Percentiles rank a stretch among this genome's conserved stretches.
Conservation (phyloP, 345 rosid genomes). For the Sonneratia caseolaris region DNA sequence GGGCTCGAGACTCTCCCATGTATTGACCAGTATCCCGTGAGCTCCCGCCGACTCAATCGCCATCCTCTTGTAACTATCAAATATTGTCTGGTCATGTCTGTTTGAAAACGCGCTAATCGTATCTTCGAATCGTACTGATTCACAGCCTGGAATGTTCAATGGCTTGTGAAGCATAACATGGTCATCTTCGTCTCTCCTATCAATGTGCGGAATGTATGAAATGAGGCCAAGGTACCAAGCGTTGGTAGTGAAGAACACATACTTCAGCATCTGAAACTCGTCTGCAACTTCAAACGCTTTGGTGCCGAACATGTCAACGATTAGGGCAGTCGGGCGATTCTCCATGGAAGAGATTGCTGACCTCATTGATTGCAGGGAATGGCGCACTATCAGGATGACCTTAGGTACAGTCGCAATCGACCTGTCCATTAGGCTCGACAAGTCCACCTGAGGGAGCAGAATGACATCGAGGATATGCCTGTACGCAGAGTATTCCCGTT, state of each 20-base stretch:
- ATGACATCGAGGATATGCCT: slow-evolving; percentile 11
- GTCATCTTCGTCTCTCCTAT: slow-evolving; percentile 13
- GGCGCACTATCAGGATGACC: slow-evolving; percentile 12
- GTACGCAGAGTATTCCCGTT: not conserved
- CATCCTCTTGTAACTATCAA: slow-evolving; percentile 4
- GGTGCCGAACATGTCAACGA: slow-evolving; percentile 40
- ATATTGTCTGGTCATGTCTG: not conserved
- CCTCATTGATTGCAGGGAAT: slow-evolving; percentile 12
- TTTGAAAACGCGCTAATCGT: slow-evolving; percentile 1
- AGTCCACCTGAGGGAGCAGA: slow-evolving; percentile 14
- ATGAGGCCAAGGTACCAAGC: slow-evolving; percentile 35
- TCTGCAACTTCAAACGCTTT: slow-evolving; percentile 33
- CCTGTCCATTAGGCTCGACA: slow-evolving; percentile 13
- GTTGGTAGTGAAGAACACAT: slow-evolving; percentile 26
- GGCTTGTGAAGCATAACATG: slow-evolving; percentile 21
- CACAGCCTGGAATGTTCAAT: slow-evolving; percentile 40
- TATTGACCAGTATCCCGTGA: slow-evolving; percentile 46
- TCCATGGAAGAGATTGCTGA: slow-evolving; percentile 12
- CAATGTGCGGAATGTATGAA: slow-evolving; percentile 19
- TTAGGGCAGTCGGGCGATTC: slow-evolving; percentile 20
- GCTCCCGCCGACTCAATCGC: slow-evolving; percentile 26
- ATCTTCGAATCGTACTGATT: slow-evolving; percentile 20
- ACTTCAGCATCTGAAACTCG: slow-evolving; percentile 41
- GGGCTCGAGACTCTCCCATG: slow-evolving; percentile 40
- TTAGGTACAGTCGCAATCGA: not conserved